Percentiles rank a stretch among this genome's conserved stretches.
phyloP scores from a whole-genome alignment of 805 yeast species.

The Tetrapisispora nanseiensis region DNA sequence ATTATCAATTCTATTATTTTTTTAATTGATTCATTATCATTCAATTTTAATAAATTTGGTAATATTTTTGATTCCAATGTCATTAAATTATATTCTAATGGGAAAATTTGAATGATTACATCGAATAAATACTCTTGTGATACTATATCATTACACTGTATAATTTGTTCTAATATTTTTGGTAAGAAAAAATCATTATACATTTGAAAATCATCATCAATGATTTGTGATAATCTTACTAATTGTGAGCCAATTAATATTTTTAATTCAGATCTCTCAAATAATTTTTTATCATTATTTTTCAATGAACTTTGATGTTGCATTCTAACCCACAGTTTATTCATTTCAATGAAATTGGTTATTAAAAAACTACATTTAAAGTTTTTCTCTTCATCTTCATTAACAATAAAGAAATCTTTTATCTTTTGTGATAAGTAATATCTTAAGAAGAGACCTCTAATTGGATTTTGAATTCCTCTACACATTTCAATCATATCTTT shows the following conservation, averaged over 20 bases:
- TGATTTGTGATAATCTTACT: conserved; percentile 79
- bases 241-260: conserved; percentile 88
- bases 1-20: conserved; percentile 62
- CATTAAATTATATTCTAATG: conserved; percentile 77
- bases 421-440: conserved; percentile 81
- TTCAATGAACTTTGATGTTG: conserved; percentile 92
- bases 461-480: conserved; percentile 90
- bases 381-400: conserved; percentile 7
- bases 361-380: conserved; percentile 58
- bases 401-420: conserved; percentile 33
- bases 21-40: conserved; percentile 59
- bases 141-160: conserved; percentile 82
- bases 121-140: conserved; percentile 91
- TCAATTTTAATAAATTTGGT: conserved; percentile 49
- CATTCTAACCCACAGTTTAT: conserved; percentile 91
- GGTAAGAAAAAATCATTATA: conserved; percentile 55
- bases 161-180: conserved; percentile 73
- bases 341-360: conserved; percentile 92
- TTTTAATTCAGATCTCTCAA: conserved; percentile 80
- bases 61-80: conserved; percentile 60
- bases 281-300: conserved; percentile 62
- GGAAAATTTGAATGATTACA: conserved; percentile 88
- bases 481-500: conserved; percentile 97
- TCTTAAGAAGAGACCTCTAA: conserved; percentile 79
- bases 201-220: conserved; percentile 51